Evolutionary conservation across 768 basidiomycete species (phyloP).

Genomic region (Ramaria sp.): DNA sequence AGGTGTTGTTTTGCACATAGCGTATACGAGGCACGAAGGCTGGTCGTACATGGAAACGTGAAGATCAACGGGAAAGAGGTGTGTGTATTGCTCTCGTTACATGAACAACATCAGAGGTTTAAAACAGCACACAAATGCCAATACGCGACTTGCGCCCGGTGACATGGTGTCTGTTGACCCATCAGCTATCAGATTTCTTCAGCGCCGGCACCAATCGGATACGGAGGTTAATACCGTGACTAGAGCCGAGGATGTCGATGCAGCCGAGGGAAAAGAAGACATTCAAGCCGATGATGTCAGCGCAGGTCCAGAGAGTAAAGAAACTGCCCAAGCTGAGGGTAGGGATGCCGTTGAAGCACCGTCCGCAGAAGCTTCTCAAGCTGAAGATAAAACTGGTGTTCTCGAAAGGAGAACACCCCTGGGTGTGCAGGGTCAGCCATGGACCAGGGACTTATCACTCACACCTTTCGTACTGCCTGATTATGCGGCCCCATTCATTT

Average conservation of each 20-base stretch:
- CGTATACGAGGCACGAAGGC: constrained; percentile 78
- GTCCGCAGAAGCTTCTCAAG: constrained; percentile 10
- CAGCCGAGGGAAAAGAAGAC: constrained; percentile 1
- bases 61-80: constrained; percentile 86
- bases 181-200: constrained; percentile 62
- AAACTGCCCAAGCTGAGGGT: constrained; percentile 2
- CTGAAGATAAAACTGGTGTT: constrained; percentile 13
- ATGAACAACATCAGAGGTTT: not conserved
- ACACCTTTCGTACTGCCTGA: constrained; percentile 80
- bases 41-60: constrained; percentile 83
- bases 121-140: constrained; percentile 67
- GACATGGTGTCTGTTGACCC: constrained; percentile 92
- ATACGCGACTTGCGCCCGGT: constrained; percentile 83
- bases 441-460: constrained; percentile 17
- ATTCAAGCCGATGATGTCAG: not conserved
- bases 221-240: not conserved
- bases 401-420: constrained; percentile 8
- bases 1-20: constrained; percentile 79
- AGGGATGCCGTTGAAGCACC: constrained; percentile 11
- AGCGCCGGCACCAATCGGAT: constrained; percentile 6
- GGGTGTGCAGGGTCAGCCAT: constrained; percentile 1
- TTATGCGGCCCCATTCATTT: constrained; percentile 84
- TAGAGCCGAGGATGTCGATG: not conserved
- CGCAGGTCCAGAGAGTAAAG: constrained; percentile 10
- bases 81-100: constrained; percentile 17